phyloP scores from a whole-genome alignment of 495 filamentous ascomycete genomes.

The Echria macrotheca region DNA sequence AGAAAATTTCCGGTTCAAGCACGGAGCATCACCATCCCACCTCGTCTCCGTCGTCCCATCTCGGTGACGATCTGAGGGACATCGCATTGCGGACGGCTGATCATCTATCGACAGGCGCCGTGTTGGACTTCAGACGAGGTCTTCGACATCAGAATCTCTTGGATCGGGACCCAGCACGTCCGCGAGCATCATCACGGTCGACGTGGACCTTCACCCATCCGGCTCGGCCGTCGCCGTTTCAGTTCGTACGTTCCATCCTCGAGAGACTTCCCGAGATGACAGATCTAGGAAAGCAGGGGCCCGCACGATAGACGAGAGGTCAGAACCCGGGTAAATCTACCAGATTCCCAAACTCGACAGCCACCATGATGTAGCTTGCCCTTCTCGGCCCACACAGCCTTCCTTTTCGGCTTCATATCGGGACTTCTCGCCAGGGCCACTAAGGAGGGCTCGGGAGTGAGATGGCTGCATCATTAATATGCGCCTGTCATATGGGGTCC shows the following conservation, averaged over 20 bases:
- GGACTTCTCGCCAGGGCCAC: constrained; percentile 11
- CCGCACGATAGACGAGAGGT: constrained; percentile 25
- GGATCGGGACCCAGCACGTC: constrained; percentile 10
- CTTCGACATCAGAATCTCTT: background rate
- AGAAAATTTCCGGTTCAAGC: constrained; percentile 18
- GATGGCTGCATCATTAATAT: constrained; percentile 19
- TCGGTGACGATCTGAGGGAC: constrained; percentile 17
- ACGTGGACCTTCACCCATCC: background rate
- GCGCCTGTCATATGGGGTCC: constrained; percentile 21
- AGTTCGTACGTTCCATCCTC: background rate
- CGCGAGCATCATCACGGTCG: background rate
- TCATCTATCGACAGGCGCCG: constrained; percentile 11
- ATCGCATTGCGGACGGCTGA: constrained; percentile 15
- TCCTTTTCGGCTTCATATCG: constrained; percentile 27
- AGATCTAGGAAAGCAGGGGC: constrained; percentile 15
- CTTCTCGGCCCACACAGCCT: constrained; percentile 21
- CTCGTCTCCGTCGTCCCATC: constrained; percentile 16
- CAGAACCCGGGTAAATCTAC: constrained; percentile 29
- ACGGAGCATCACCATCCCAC: constrained; percentile 15
- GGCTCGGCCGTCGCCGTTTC: background rate
- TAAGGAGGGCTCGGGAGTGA: constrained; percentile 1
- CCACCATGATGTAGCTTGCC: constrained; percentile 15
- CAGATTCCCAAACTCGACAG: constrained; percentile 14
- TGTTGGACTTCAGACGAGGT: constrained; percentile 9
- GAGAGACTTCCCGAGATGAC: constrained; percentile 13